These are phyloP conservation scores for Dalechampia spathulata DNA, from an alignment of 441 rosid genomes.

Conservation along the genomic window DNA sequence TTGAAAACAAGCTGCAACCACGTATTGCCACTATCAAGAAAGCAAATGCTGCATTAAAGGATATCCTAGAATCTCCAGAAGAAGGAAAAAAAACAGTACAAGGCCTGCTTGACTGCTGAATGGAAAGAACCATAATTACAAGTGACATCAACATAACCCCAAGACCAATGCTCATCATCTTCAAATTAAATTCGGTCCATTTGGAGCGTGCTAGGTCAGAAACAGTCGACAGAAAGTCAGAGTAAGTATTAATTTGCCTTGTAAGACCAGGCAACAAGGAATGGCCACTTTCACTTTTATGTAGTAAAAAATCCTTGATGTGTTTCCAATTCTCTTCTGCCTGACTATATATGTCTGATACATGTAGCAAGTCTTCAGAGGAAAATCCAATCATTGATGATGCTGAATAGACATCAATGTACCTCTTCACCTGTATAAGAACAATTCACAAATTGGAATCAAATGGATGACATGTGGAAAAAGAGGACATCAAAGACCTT, in stretches of 20 bases:
- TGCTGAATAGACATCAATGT: slow-evolving; percentile 79
- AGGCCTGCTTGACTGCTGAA: slow-evolving; percentile 29
- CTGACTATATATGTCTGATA: slow-evolving; percentile 54
- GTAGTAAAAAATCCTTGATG: slow-evolving; percentile 25
- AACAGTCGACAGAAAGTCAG: slow-evolving; percentile 58
- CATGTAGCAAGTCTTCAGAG: slow-evolving; percentile 55
- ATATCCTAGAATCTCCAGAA: slow-evolving; percentile 33
- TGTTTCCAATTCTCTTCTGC: slow-evolving; percentile 55
- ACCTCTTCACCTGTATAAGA: slow-evolving; percentile 72
- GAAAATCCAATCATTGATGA: slow-evolving; percentile 97
- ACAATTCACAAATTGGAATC: slow-evolving; percentile 3
- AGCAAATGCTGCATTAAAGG: slow-evolving; percentile 39
- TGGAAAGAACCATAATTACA: slow-evolving; percentile 35
- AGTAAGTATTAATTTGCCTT: slow-evolving; percentile 52
- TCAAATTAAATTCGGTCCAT: slow-evolving; percentile 92
- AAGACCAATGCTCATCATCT: slow-evolving; percentile 74
- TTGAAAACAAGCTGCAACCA: slow-evolving; percentile 87
- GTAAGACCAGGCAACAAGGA: slow-evolving; percentile 29
- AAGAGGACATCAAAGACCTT: background rate
- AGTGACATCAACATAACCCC: slow-evolving; percentile 59
- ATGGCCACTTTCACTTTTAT: slow-evolving; percentile 29
- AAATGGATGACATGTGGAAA: background rate
- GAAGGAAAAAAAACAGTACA: slow-evolving; percentile 19
- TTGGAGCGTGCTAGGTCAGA: slow-evolving; percentile 86
- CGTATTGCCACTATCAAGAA: slow-evolving; percentile 52